Conservation (phyloP, 345 rosid species). For the Odontarrhena argentea region DNA sequence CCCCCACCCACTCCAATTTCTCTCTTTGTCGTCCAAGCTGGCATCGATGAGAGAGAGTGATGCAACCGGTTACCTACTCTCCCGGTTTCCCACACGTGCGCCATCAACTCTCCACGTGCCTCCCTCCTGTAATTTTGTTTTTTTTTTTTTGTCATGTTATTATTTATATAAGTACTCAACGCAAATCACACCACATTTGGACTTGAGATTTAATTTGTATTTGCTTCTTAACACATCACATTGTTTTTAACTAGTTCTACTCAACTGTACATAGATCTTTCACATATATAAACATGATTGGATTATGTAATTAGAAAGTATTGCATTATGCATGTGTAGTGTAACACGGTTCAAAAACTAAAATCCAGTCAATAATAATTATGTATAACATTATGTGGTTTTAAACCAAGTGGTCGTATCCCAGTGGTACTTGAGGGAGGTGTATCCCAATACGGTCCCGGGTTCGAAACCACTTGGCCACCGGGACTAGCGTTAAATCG, state of each 20-base stretch:
- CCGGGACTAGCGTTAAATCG: too few relatives aligned
- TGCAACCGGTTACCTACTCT: constrained; percentile 48
- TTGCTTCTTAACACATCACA: not conserved
- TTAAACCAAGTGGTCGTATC: too few relatives aligned
- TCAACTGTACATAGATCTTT: not conserved
- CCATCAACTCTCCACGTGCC: constrained; percentile 51
- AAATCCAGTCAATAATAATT: not conserved
- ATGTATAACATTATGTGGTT: too few relatives aligned
- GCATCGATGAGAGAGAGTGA: constrained; percentile 22
- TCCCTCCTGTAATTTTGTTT: not conserved
- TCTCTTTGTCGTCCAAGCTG: constrained; percentile 37
- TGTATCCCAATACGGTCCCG: too few relatives aligned
- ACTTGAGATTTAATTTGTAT: not conserved
- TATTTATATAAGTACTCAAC: not conserved
- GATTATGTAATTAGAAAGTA: too few relatives aligned
- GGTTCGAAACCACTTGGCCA: too few relatives aligned
- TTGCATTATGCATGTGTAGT: constrained; percentile 15
- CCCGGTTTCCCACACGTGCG: constrained; percentile 47
- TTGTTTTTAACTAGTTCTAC: not conserved
- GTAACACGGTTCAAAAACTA: constrained; percentile 16
- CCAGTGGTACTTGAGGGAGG: too few relatives aligned
- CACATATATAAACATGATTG: too few relatives aligned
- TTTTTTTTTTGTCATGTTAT: too few relatives aligned
- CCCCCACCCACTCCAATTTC: constrained; percentile 28
- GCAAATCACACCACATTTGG: constrained; percentile 1